A percentile compares a stretch with the other conserved stretches of the same genome.
Evolutionary conservation across 345 rosid species (phyloP).

Genomic region (Pugionium dolabratum): DNA sequence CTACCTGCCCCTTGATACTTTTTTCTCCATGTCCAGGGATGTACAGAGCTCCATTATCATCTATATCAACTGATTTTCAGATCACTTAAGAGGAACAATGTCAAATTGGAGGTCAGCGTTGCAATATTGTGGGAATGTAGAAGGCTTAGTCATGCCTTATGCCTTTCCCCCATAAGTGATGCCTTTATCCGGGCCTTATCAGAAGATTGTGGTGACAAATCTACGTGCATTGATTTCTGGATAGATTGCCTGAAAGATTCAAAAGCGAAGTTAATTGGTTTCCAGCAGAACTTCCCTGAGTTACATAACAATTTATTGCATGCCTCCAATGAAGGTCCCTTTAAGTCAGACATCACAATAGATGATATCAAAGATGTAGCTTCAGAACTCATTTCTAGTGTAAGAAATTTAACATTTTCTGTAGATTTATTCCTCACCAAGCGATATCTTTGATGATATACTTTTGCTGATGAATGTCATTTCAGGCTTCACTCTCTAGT

Average conservation of each 20-base stretch:
- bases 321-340: conserved; percentile 36
- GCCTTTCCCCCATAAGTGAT: conserved; percentile 71
- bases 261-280: conserved; percentile 57
- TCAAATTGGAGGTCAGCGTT: conserved; percentile 57
- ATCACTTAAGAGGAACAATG: conserved; percentile 51
- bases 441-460: conserved; percentile 3
- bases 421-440: neutral
- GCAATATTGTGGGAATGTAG: conserved; percentile 73
- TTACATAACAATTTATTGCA: conserved; percentile 38
- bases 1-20: conserved; percentile 17
- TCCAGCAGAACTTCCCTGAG: conserved; percentile 57
- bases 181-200: conserved; percentile 50
- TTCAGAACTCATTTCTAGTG: conserved; percentile 61
- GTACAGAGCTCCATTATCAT: conserved; percentile 45
- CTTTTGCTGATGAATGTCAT: conserved; percentile 30
- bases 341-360: conserved; percentile 44
- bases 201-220: conserved; percentile 52
- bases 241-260: conserved; percentile 62
- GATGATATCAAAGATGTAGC: conserved; percentile 62
- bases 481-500: conserved; percentile 57
- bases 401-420: conserved; percentile 44
- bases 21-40: conserved; percentile 60
- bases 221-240: conserved; percentile 64
- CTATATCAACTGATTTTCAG: conserved; percentile 60
- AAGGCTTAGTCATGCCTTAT: conserved; percentile 85